These are phyloP conservation scores for Apophysomyces sp. DNA, from an alignment of 371 early-diverging fungal species.

Conservation along the genomic window DNA sequence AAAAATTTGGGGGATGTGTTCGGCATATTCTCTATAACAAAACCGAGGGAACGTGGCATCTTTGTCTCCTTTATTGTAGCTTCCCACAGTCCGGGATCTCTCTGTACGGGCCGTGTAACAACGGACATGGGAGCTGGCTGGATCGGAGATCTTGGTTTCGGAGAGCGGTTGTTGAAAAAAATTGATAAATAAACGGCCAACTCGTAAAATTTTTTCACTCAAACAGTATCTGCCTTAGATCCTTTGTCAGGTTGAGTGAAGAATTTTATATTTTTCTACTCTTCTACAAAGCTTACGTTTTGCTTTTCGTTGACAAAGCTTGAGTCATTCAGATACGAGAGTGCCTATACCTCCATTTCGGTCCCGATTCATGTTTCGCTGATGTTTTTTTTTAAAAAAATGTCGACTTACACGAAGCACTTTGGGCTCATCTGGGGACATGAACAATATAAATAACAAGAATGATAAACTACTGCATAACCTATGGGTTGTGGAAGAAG, in stretches of 20 bases:
- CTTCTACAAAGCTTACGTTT: constrained; percentile 24
- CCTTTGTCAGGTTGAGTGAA: constrained; percentile 38
- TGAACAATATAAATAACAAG: constrained; percentile 6
- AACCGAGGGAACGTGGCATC: too few species aligned
- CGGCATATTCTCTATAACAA: too few species aligned
- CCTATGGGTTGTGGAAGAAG: too few species aligned
- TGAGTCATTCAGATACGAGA: constrained; percentile 52
- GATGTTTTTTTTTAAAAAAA: neutral
- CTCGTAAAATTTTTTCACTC: constrained; percentile 6
- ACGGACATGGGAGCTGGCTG: too few species aligned
- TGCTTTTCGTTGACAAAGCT: constrained; percentile 44
- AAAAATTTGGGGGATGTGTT: too few species aligned
- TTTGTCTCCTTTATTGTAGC: too few species aligned
- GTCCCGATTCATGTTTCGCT: constrained; percentile 20
- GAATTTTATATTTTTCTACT: neutral
- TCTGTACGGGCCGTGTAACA: too few species aligned
- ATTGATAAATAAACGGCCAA: neutral
- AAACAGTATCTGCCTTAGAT: constrained; percentile 46
- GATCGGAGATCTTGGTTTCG: neutral
- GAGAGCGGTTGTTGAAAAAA: neutral
- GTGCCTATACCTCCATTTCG: constrained; percentile 40
- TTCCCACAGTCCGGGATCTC: too few species aligned
- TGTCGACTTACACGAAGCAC: constrained; percentile 17
- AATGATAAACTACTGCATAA: constrained; percentile 13
- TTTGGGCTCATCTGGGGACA: constrained; percentile 43